Evolutionary conservation across 352 stramenopile genomes (phyloP), one percentile per base, ranked within the genome.

Genomic region (Phytophthora crassamura): DNA sequence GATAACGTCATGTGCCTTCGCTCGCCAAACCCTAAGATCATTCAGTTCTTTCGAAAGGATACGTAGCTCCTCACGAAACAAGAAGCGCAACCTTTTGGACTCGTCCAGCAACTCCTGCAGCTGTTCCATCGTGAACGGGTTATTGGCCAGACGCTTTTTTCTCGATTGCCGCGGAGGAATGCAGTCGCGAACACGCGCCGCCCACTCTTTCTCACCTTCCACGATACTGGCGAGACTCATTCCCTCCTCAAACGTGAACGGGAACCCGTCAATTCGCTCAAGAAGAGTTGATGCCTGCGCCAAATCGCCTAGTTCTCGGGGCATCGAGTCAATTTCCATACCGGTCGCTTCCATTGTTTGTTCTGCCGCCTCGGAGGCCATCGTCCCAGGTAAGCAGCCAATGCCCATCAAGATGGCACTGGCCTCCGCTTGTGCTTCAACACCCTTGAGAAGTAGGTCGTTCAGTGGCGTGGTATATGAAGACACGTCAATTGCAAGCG

Each of bases 21-120:
- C 61, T 62, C 90, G 82, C 88, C 88, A 96, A 3, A 45, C 16
- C 0, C 15, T 72, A 10, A 94, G 65, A 54, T 93, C 84, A 32
- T 84, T 80, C 12, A 95, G 56, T 55, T 96, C 88, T 55, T 88
- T 92, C 4, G 66, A 69, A 9, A 95, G 64, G 39, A 91, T 90
- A n/a, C 74, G 74, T 30, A 91, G 58, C 36, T 96, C 88, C 14
- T 94, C 83, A 9, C 80, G 78, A 70, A 96, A 96, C 15, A 77
- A 52, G 56, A 95, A 96, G 11, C 63, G 74, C 7, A 96, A 47
- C 8, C 39, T 41, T 14, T 69, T 81, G 2, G 85, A 89, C 41
- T 96, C 83, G 4, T 75, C 59, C 38, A 90, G 46, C 25, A 96
- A 64, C 14, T 65, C 63, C 7, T 77, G 64, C 6, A 96, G 56